These are phyloP conservation scores for Aspergillus pseudoglaucus DNA, from an alignment of 2,329 filamentous ascomycete species.

Conservation along the genomic window DNA sequence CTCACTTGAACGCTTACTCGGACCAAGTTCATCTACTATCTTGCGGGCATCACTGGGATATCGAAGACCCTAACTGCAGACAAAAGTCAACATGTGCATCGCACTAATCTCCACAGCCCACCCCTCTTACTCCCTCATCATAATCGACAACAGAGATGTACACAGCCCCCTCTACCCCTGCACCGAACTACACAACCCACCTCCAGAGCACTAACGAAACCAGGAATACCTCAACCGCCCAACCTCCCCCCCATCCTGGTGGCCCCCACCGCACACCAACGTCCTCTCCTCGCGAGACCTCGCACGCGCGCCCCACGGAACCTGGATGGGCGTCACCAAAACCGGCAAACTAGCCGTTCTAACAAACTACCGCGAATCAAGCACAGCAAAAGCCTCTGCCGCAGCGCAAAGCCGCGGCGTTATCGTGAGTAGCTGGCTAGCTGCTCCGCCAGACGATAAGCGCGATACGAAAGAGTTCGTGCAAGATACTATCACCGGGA, in stretches of 20 bases:
- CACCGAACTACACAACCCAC: not conserved
- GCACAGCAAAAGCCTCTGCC: conserved; percentile 31
- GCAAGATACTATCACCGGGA: conserved; percentile 43
- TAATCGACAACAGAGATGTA: conserved; percentile 63
- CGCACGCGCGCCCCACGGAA: conserved; percentile 50
- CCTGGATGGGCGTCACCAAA: conserved; percentile 55
- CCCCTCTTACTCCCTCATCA: conserved; percentile 61
- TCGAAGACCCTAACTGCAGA: too few species aligned
- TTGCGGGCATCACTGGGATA: too few species aligned
- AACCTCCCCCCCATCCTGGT: conserved; percentile 52
- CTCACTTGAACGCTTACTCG: too few species aligned
- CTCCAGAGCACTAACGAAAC: not conserved
- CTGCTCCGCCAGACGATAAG: conserved; percentile 30
- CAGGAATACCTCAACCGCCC: conserved; percentile 55
- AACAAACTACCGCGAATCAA: conserved; percentile 54
- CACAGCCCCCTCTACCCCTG: not conserved
- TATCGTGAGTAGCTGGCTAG: conserved; percentile 52
- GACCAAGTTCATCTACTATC: too few species aligned
- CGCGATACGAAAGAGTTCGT: conserved; percentile 45
- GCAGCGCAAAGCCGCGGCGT: conserved; percentile 46
- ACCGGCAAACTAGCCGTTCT: conserved; percentile 53
- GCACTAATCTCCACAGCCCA: conserved; percentile 62
- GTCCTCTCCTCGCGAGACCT: conserved; percentile 55
- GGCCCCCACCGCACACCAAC: conserved; percentile 47
- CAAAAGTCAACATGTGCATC: conserved; percentile 55